Conservation (phyloP, 805 yeast species). For the Kazachstania viticola region DNA sequence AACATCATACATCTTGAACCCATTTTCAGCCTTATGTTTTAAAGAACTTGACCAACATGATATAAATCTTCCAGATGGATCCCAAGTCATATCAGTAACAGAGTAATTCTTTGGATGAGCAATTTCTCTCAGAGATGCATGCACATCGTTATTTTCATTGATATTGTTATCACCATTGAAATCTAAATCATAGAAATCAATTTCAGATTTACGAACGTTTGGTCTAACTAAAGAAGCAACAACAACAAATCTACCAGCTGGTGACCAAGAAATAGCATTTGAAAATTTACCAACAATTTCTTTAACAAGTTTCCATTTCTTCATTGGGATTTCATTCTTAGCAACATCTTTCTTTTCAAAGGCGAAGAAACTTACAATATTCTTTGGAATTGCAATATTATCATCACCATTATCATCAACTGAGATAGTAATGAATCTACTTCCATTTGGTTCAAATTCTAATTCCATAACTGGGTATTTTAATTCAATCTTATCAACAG, state of each 20-base stretch:
- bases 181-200: conserved; percentile 80
- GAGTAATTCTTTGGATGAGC: conserved; percentile 59
- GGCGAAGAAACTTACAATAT: conserved; percentile 68
- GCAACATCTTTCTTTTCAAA: conserved; percentile 53
- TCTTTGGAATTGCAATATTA: conserved; percentile 54
- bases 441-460: conserved; percentile 93
- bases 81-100: conserved; percentile 82
- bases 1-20: conserved; percentile 78
- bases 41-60: conserved; percentile 81
- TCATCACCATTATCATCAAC: conserved; percentile 36
- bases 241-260: conserved; percentile 78
- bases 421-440: conserved; percentile 73
- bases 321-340: conserved; percentile 30
- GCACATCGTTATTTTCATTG: conserved; percentile 32
- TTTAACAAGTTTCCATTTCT: conserved; percentile 51
- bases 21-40: conserved; percentile 80
- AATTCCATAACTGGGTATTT: conserved; percentile 80
- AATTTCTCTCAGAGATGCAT: conserved; percentile 49
- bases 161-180: conserved; percentile 53
- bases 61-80: conserved; percentile 86
- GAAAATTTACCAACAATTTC: conserved; percentile 48
- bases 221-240: conserved; percentile 37
- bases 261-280: conserved; percentile 77
- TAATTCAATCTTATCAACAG: conserved; percentile 88
- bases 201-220: conserved; percentile 42